Evolutionary conservation across 2,329 filamentous ascomycete genomes (phyloP).

Genomic region (Colletotrichum tropicale): DNA sequence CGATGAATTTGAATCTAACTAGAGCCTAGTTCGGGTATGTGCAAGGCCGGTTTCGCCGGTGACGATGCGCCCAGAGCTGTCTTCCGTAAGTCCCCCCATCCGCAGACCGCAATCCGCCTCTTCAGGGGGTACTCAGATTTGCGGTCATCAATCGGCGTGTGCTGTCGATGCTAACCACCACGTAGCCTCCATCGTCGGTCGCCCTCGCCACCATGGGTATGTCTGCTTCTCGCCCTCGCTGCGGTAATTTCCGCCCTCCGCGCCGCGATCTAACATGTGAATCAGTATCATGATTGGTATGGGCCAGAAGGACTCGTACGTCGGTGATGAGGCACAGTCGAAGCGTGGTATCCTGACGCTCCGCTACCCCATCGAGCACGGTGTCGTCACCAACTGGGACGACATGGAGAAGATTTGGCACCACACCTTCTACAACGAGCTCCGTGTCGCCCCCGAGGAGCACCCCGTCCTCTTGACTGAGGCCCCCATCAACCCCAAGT

Average conservation of each 20-base stretch:
- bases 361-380: conserved; percentile 99
- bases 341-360: conserved; percentile 99
- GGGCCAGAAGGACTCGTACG: conserved; percentile 99
- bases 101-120: conserved; percentile 14
- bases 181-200: conserved; percentile 97
- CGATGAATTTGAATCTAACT: conserved; percentile 37
- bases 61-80: conserved; percentile 99
- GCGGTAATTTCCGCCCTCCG: not conserved
- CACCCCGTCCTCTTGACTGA: conserved; percentile 99
- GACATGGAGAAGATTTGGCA: conserved; percentile 99
- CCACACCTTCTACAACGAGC: conserved; percentile 99
- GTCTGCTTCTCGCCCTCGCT: conserved; percentile 36
- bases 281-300: conserved; percentile 99
- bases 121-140: not conserved
- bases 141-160: not conserved
- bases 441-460: conserved; percentile 99
- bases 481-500: conserved; percentile 99
- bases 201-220: conserved; percentile 99
- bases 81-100: conserved; percentile 84
- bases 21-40: conserved; percentile 93
- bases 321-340: conserved; percentile 99
- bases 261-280: conserved; percentile 33
- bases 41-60: conserved; percentile 99
- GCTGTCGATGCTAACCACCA: conserved; percentile 36
- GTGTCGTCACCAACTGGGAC: conserved; percentile 99